Base-by-base conservation (phyloP, 495 filamentous ascomycete genomes). In the Neurospora terricola region DNA sequence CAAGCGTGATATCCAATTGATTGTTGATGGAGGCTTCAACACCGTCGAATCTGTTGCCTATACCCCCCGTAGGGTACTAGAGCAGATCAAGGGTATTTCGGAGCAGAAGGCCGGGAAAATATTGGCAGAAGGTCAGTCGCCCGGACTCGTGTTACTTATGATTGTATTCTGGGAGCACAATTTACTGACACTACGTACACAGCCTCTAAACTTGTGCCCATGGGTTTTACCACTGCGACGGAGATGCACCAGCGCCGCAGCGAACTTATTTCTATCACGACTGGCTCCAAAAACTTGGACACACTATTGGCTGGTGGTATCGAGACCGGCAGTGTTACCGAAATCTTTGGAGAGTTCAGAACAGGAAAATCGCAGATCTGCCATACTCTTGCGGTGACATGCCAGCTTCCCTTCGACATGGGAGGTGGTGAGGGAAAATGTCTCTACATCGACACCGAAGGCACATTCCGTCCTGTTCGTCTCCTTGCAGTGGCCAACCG, bases 171-270 rank as follows among this genome's bases (percentile, higher is more conserved):
- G 10, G 10, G 18, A 34, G 12, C 14, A 12, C 4, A 1, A 2
- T 3, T 66, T 42, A n/a, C 72, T 76, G 76, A 77, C 70, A 72
- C 16, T 34, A 34, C 30, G 30, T 38, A 43, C 1, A 43, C 76
- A 96, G 96, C 95, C 34, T 93, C 94, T 18, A 98, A 97, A 81
- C 87, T 98, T 45, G 96, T 99, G 0, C 96, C 96, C 0, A 97
- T 99, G 93, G 96, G 96, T 11, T 99, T 99, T 79, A 99, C 96
- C 8, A 99, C 96, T 0, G 96, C 96, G n/a, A 99, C 96, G 1
- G 96, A 99, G 83, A 99, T 99, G 96, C 96, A 99, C 77, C 93
- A 93, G 68, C 90, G 96, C 73, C 90, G 96, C 80, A 97, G 93
- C 80, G 96, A 98, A 80, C 87, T 99, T 70, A 99, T 99, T 74